Conservation (phyloP, 306 rosid species). For the Begonia fuchsioides region DNA sequence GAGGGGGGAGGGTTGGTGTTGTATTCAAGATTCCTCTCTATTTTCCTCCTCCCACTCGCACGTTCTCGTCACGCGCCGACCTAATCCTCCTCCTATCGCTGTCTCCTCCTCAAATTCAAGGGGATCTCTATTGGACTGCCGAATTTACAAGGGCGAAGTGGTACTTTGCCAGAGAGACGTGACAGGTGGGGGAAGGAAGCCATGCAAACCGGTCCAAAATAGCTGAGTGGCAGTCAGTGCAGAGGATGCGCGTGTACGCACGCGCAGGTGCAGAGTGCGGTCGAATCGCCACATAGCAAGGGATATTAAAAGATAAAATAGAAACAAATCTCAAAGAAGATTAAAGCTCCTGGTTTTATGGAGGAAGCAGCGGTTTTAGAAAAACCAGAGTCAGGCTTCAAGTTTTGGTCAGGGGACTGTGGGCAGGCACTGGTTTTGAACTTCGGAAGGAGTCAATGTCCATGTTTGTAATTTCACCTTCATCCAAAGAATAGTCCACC, state of each 20-base stretch:
- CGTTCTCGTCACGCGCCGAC: too few species aligned
- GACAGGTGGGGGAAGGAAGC: slow-evolving; percentile 12
- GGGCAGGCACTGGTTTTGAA: slow-evolving; percentile 57
- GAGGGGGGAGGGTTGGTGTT: slow-evolving; percentile 30
- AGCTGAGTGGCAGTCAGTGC: slow-evolving; percentile 1
- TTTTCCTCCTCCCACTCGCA: too few species aligned
- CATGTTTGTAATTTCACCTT: not conserved
- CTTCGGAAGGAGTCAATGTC: too few species aligned
- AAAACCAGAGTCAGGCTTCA: slow-evolving; percentile 33
- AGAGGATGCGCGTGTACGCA: slow-evolving; percentile 46
- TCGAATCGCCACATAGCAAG: slow-evolving; percentile 86
- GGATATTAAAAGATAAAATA: too few species aligned
- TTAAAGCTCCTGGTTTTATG: slow-evolving; percentile 76
- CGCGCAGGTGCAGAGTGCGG: slow-evolving; percentile 37
- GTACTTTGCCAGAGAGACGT: not conserved
- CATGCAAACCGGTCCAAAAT: slow-evolving; percentile 68
- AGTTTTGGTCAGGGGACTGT: slow-evolving; percentile 26
- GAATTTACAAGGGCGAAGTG: slow-evolving; percentile 3
- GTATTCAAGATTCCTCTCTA: not conserved
- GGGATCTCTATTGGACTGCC: not conserved
- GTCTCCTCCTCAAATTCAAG: not conserved
- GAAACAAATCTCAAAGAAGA: too few species aligned
- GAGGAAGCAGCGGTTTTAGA: slow-evolving; percentile 19
- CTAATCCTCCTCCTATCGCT: not conserved
- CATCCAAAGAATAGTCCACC: slow-evolving; percentile 1